Base-by-base conservation (phyloP, 2,329 filamentous ascomycete genomes). In the Monosporascus sp. region DNA sequence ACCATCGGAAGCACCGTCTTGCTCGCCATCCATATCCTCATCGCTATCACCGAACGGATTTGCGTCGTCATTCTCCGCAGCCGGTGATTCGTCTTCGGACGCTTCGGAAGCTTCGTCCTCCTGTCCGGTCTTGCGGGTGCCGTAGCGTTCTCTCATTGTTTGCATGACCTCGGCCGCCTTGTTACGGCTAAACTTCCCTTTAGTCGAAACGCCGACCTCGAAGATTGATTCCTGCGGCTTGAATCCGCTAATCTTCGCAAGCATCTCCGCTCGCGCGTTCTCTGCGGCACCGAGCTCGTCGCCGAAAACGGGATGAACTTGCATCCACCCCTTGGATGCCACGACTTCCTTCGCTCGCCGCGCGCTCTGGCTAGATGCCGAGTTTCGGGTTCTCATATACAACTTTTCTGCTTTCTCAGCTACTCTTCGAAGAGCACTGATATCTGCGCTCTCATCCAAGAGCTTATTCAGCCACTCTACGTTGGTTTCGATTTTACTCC, bases 211-310 rank as follows among this genome's bases (percentile, higher is more conserved):
- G 6, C 89, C 88, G 57, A 97, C 86, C 70, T 99, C 94, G 62
- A 99, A 99, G n/a, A 99, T 90, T 0, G 93, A 97, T 71, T 99
- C 94, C 44, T 86, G 79, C 0, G 95, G 94, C 61, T 90, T 84
- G 73, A 94, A 99, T 2, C 88, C 87, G 63, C 90, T 92, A 53
- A 99, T 90, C 54, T 86, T 83, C 35, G 90, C 90, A 31, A 99
- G 76, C 89, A 99, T 96, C 49, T 88, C 85, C 48, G 91, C 84
- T 35, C 92, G 83, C 48, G 89, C 85, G 55, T 84, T 80, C 64
- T 93, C 89, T 27, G 81, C 72, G 37, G 81, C 75, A 52, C 83
- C 79, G 1, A 80, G 81, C 49, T 87, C 82, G 51, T 87, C 78
- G 37, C 86, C 85, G 66, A 97, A 97, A 1, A 99, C 75, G 6